Conservation (phyloP, 257 asterid genomes). For the Capsicum rhomboideum region DNA sequence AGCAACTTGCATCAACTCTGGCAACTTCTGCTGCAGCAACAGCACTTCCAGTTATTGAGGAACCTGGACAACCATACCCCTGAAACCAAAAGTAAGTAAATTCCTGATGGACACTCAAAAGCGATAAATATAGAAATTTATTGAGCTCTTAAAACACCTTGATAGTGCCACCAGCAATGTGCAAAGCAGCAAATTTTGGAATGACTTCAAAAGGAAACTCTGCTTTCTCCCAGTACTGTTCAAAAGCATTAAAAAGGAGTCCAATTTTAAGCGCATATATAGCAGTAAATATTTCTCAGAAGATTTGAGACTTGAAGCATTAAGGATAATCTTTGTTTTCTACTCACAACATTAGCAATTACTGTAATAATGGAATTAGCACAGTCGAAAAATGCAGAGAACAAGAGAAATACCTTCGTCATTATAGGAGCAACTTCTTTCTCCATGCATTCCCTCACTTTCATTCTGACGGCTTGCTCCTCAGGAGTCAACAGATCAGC, state of each 20-base stretch:
- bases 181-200: constrained; percentile 77
- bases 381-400: neutral
- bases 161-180: constrained; percentile 75
- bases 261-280: neutral
- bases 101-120: neutral
- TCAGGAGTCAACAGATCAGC: constrained; percentile 58
- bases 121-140: neutral
- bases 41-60: constrained; percentile 79
- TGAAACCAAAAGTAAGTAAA: constrained; percentile 18
- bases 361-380: neutral
- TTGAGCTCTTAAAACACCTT: constrained; percentile 37
- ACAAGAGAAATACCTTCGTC: constrained; percentile 39
- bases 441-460: constrained; percentile 60
- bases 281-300: neutral
- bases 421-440: constrained; percentile 69
- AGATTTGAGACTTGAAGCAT: neutral
- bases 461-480: constrained; percentile 50
- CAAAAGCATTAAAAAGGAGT: neutral
- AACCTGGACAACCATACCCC: constrained; percentile 96
- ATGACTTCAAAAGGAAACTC: constrained; percentile 91
- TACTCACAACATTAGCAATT: neutral
- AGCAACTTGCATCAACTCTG: constrained; percentile 97
- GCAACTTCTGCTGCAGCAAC: constrained; percentile 72
- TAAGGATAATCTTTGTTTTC: neutral
- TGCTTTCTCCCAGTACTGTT: constrained; percentile 97